Conservation (phyloP, 176 grass and related monocot genomes). For the Poa annua region DNA sequence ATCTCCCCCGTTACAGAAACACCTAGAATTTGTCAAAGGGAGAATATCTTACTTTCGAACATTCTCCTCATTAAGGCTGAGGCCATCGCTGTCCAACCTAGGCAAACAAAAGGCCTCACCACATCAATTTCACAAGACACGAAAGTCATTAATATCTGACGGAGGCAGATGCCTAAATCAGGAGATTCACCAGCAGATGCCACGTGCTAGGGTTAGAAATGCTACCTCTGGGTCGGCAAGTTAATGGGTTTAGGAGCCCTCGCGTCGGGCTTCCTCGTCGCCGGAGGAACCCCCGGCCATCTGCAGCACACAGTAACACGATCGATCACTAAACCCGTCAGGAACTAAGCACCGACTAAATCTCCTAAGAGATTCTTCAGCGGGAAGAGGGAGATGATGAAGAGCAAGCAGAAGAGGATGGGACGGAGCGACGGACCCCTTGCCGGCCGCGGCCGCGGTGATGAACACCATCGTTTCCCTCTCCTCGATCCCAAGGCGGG, state of each 20-base stretch:
- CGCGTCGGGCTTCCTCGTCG: conserved; percentile 46
- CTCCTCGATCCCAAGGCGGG: neutral
- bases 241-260: conserved; percentile 53
- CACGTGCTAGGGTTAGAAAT: neutral
- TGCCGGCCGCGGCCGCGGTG: neutral
- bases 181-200: neutral
- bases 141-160: neutral
- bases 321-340: neutral
- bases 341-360: neutral
- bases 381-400: conserved; percentile 14
- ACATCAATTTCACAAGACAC: conserved; percentile 2
- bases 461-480: conserved; percentile 9
- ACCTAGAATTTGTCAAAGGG: neutral
- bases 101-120: conserved; percentile 26
- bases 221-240: conserved; percentile 42
- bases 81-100: conserved; percentile 68
- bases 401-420: neutral
- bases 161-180: neutral
- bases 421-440: conserved; percentile 4
- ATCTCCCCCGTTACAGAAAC: neutral
- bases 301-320: conserved; percentile 38
- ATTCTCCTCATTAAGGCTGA: conserved; percentile 56
- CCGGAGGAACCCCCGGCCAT: conserved; percentile 41
- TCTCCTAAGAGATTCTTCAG: neutral
- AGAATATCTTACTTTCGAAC: conserved; percentile 23